phyloP scores from a whole-genome alignment of 106 monocot genomes.

The Platanthera zijinensis region DNA sequence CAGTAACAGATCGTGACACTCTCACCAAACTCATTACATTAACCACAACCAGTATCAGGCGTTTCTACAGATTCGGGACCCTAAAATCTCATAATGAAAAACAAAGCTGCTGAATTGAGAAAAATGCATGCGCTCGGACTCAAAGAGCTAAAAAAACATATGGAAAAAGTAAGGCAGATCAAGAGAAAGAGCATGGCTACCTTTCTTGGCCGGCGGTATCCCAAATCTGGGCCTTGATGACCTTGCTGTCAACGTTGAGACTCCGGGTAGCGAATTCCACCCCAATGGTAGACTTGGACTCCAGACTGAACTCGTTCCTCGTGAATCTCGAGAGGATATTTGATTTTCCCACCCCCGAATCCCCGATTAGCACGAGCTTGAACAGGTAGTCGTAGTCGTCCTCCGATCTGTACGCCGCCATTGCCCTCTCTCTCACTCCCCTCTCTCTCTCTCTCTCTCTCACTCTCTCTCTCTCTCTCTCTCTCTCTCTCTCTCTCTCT shows the following conservation, averaged over 20 bases:
- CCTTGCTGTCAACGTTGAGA: conserved; percentile 58
- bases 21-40: too few species aligned
- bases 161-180: too few species aligned
- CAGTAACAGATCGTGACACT: too few species aligned
- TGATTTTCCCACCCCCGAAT: conserved; percentile 45
- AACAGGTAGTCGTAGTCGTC: conserved; percentile 31
- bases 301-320: conserved; percentile 68
- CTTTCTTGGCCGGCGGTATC: conserved; percentile 90
- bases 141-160: not conserved
- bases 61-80: too few species aligned
- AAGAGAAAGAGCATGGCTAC: conserved; percentile 14
- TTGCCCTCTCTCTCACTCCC: not conserved
- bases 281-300: conserved; percentile 74
- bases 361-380: conserved; percentile 54
- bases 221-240: conserved; percentile 94
- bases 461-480: not conserved
- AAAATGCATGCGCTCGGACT: not conserved
- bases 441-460: not conserved
- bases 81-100: not conserved
- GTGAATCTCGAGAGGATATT: conserved; percentile 47
- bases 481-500: not conserved
- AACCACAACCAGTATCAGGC: too few species aligned
- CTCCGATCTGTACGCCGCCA: not conserved
- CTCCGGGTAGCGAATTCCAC: conserved; percentile 49
- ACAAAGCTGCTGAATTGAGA: not conserved